These are phyloP conservation scores for Russula compacta DNA, from an alignment of 768 basidiomycete genomes.

Conservation along the genomic window DNA sequence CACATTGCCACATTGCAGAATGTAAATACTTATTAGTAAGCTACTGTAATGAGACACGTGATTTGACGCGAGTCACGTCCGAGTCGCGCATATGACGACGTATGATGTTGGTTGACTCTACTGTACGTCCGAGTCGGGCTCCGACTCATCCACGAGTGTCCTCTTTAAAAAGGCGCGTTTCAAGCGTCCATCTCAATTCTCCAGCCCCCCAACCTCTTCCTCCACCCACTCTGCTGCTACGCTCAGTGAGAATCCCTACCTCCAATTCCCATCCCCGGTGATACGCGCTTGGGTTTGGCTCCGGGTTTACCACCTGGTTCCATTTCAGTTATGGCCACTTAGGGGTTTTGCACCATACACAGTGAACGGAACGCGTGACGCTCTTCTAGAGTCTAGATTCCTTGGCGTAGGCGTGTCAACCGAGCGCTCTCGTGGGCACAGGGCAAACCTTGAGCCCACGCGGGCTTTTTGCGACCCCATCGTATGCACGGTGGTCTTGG, in stretches of 20 bases:
- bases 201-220: not conserved
- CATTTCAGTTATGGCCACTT: too few relatives aligned
- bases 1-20: not conserved
- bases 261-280: not conserved
- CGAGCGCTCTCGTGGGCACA: slow-evolving; percentile 3
- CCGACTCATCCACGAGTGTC: slow-evolving; percentile 1
- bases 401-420: not conserved
- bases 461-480: too few relatives aligned
- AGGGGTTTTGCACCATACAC: too few relatives aligned
- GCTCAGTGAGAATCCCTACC: not conserved
- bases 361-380: too few relatives aligned
- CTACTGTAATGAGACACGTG: not conserved
- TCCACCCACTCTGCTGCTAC: not conserved
- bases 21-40: not conserved
- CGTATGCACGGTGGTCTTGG: not conserved
- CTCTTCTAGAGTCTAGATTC: too few relatives aligned
- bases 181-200: not conserved
- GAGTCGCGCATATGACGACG: not conserved
- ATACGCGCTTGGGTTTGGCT: not conserved
- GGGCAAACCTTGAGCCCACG: not conserved
- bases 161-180: not conserved
- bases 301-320: not conserved
- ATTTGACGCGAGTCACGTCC: slow-evolving; percentile 6
- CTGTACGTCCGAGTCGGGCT: not conserved
- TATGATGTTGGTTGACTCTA: too few relatives aligned